Conservation (phyloP, 495 filamentous ascomycete genomes). For the Delitschia confertaspora region DNA sequence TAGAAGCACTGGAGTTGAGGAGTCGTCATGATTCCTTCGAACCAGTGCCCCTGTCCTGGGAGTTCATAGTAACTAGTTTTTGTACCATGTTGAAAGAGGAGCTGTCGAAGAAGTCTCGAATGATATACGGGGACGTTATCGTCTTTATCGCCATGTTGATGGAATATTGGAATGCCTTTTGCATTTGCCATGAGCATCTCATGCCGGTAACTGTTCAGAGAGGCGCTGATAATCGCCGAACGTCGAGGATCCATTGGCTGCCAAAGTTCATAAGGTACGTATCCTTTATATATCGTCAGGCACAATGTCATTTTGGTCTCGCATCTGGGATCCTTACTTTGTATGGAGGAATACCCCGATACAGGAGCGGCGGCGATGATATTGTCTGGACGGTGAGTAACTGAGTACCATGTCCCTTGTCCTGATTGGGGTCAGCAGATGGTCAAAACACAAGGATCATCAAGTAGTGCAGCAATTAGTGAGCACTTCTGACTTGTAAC, state of each 20-base stretch:
- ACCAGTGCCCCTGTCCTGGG: constrained; percentile 45
- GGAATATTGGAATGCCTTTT: constrained; percentile 45
- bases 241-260: constrained; percentile 43
- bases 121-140: constrained; percentile 54
- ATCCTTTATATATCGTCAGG: constrained; percentile 35
- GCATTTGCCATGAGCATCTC: constrained; percentile 46
- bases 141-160: constrained; percentile 49
- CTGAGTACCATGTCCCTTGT: constrained; percentile 50
- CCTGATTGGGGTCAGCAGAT: constrained; percentile 1
- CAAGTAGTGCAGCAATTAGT: no score
- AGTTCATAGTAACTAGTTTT: constrained; percentile 45
- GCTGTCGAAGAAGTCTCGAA: constrained; percentile 45
- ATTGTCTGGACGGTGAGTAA: constrained; percentile 51
- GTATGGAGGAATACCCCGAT: constrained; percentile 52
- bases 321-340: constrained; percentile 42
- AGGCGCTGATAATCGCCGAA: constrained; percentile 37
- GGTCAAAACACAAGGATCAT: no score
- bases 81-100: constrained; percentile 38
- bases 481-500: no score
- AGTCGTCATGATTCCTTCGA: constrained; percentile 39
- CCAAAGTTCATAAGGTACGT: constrained; percentile 54
- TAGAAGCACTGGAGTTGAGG: constrained; percentile 40
- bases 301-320: no score
- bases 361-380: constrained; percentile 49
- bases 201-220: constrained; percentile 46